phyloP scores from a whole-genome alignment of 441 rosid species.

The Adansonia rubrostipa region DNA sequence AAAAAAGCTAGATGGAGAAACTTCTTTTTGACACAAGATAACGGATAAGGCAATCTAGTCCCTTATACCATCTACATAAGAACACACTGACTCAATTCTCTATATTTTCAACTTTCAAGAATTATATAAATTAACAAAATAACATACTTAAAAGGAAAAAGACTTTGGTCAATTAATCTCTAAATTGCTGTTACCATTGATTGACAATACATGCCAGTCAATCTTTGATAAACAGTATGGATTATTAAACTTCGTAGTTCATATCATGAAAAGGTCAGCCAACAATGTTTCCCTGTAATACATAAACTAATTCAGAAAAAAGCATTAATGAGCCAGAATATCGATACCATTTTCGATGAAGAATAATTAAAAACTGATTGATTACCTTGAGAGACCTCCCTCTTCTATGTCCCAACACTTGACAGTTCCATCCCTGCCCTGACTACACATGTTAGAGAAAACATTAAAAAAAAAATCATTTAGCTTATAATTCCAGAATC shows the following conservation, averaged over 20 bases:
- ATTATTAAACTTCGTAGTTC: background rate
- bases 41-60: background rate
- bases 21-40: background rate
- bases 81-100: background rate
- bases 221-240: background rate
- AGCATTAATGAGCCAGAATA: background rate
- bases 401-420: conserved; percentile 84
- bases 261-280: background rate
- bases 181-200: background rate
- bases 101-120: background rate
- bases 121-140: conserved; percentile 5
- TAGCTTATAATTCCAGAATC: conserved; percentile 16
- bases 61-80: background rate
- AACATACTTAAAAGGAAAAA: background rate
- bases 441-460: conserved; percentile 49
- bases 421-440: conserved; percentile 93
- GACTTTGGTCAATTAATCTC: background rate
- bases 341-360: conserved; percentile 3
- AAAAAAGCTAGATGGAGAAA: background rate
- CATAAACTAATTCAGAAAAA: background rate
- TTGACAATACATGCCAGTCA: background rate
- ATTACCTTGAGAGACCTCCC: conserved; percentile 84
- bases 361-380: conserved; percentile 7
- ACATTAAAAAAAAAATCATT: background rate
- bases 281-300: background rate